These are phyloP conservation scores for Gastrodia elata DNA, from an alignment of 106 monocot genomes.

Conservation along the genomic window DNA sequence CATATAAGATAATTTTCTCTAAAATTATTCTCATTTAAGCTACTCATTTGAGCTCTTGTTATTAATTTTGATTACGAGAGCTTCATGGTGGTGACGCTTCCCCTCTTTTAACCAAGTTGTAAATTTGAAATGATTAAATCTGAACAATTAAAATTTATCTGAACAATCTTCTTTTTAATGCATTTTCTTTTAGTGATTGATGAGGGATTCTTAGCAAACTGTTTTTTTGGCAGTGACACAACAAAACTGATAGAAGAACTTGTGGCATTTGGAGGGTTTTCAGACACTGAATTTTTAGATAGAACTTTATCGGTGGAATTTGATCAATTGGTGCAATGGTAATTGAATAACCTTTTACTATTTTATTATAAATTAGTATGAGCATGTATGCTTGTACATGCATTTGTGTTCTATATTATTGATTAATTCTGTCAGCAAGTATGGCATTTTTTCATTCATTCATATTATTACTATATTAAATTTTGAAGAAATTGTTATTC, in stretches of 20 bases:
- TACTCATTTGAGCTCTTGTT: too few species aligned
- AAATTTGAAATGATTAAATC: too few species aligned
- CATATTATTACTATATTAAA: not conserved
- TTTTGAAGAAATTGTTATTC: not conserved
- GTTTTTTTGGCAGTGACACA: constrained; percentile 42
- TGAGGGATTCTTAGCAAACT: not conserved
- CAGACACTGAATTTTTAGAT: constrained; percentile 51
- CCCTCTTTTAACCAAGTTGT: too few species aligned
- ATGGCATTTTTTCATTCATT: not conserved
- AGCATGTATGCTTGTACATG: not conserved
- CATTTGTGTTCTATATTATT: not conserved
- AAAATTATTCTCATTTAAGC: too few species aligned
- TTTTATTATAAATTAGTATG: not conserved
- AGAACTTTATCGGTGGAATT: constrained; percentile 69
- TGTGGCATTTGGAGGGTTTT: constrained; percentile 76
- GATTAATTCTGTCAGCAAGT: not conserved
- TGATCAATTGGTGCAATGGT: constrained; percentile 65
- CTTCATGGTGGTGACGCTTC: too few species aligned
- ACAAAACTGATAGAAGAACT: constrained; percentile 63
- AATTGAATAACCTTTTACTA: not conserved
- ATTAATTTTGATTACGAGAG: too few species aligned
- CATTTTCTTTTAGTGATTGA: not conserved
- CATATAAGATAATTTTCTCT: too few species aligned
- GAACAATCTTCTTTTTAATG: not conserved
- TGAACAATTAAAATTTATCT: too few species aligned